phyloP scores from a whole-genome alignment of 163 green algal genomes.

The Volvox carteri region DNA sequence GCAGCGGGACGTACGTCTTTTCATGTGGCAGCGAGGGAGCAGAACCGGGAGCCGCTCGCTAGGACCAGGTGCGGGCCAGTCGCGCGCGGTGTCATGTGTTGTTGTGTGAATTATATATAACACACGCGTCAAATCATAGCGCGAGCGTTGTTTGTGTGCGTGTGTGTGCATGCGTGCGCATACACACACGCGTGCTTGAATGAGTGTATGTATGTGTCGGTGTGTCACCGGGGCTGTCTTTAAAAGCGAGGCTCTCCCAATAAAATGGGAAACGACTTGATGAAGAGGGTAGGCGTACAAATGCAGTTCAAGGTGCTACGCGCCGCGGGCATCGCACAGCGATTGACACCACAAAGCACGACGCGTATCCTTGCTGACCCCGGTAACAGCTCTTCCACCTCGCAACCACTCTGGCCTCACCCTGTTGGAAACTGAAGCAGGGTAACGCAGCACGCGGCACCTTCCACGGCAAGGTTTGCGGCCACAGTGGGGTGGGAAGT shows the following conservation, averaged over 20 bases:
- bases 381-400: neutral
- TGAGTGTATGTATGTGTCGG: no score
- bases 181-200: no score
- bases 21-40: no score
- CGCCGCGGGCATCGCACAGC: neutral
- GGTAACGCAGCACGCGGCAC: slow-evolving; percentile 16
- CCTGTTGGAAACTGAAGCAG: slow-evolving; percentile 8
- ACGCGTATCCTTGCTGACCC: neutral
- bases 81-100: no score
- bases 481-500: neutral
- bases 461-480: neutral
- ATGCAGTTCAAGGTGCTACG: neutral
- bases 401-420: neutral
- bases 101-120: no score
- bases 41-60: neutral
- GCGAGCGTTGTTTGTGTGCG: no score
- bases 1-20: neutral
- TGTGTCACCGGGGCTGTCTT: neutral
- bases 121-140: no score
- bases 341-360: neutral
- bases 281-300: no score
- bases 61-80: no score
- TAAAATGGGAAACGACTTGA: no score
- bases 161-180: no score
- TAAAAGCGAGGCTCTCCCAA: neutral